These are phyloP conservation scores for Stephania cephalantha DNA, from an alignment of 164 flowering plant species.

Conservation along the genomic window DNA sequence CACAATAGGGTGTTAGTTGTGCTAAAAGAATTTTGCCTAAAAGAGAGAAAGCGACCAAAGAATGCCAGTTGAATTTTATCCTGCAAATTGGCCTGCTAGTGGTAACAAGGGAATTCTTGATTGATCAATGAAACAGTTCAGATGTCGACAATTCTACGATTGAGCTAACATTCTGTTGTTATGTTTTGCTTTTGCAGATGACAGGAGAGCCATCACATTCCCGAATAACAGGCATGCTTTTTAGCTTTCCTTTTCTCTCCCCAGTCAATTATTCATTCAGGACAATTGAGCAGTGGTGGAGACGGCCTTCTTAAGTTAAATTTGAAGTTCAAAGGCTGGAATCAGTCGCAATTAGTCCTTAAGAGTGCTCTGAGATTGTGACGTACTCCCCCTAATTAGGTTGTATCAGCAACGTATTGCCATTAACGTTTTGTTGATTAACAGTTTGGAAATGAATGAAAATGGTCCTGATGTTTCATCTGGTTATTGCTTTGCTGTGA, in stretches of 20 bases:
- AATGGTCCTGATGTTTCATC: not conserved
- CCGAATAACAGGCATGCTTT: constrained; percentile 5
- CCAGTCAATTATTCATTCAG: not conserved
- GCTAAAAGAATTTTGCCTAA: not conserved
- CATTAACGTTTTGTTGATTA: not conserved
- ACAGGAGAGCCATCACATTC: not conserved
- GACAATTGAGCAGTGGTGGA: not conserved
- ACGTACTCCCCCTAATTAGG: not conserved
- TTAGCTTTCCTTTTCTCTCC: not conserved
- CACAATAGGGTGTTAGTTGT: not conserved
- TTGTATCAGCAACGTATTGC: not conserved
- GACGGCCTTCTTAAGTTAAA: not conserved
- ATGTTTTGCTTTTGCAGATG: not conserved
- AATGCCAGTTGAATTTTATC: not conserved
- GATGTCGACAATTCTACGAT: too few species aligned
- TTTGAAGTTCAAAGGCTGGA: not conserved
- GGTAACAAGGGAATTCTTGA: not conserved
- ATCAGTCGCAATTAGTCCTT: not conserved
- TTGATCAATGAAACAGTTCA: not conserved
- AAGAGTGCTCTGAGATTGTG: not conserved
- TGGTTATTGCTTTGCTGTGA: not conserved
- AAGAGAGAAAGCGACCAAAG: too few species aligned
- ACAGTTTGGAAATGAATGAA: not conserved
- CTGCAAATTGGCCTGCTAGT: not conserved
- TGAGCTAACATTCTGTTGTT: not conserved